These are phyloP conservation scores for Phoma sp. DNA, from an alignment of 2,329 filamentous ascomycete species.

Conservation along the genomic window DNA sequence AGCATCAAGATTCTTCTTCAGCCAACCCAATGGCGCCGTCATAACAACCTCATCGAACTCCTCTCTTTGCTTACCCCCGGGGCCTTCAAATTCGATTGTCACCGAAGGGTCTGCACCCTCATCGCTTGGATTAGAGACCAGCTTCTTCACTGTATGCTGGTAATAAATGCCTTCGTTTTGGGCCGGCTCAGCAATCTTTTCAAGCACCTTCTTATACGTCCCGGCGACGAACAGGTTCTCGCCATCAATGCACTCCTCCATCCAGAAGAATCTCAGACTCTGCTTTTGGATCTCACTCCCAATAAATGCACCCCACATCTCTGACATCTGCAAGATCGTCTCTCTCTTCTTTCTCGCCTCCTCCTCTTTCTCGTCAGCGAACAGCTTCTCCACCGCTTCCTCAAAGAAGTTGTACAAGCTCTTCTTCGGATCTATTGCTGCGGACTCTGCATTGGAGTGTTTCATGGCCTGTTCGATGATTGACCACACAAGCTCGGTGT, in stretches of 20 bases:
- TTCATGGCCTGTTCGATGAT: constrained; percentile 73
- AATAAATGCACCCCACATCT: constrained; percentile 75
- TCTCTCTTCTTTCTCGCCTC: constrained; percentile 56
- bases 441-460: constrained; percentile 66
- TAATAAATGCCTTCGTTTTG: constrained; percentile 64
- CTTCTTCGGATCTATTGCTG: constrained; percentile 58
- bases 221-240: constrained; percentile 69
- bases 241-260: constrained; percentile 80
- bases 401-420: constrained; percentile 67
- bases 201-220: constrained; percentile 67
- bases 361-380: constrained; percentile 43
- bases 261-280: constrained; percentile 78
- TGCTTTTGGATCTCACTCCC: constrained; percentile 70
- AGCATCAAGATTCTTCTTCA: constrained; percentile 47
- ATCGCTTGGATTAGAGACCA: constrained; percentile 32
- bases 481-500: constrained; percentile 67
- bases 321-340: constrained; percentile 62
- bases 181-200: constrained; percentile 65
- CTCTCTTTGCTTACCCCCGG: constrained; percentile 51
- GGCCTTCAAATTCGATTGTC: constrained; percentile 52
- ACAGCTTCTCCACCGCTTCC: constrained; percentile 56
- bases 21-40: constrained; percentile 70
- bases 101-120: constrained; percentile 29
- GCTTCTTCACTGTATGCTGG: constrained; percentile 55
- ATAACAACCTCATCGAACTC: constrained; percentile 73